Percentiles rank a stretch among this genome's conserved stretches.
Evolutionary conservation across 2,329 filamentous ascomycete genomes (phyloP).

Genomic region (Stromatinia cepivora): DNA sequence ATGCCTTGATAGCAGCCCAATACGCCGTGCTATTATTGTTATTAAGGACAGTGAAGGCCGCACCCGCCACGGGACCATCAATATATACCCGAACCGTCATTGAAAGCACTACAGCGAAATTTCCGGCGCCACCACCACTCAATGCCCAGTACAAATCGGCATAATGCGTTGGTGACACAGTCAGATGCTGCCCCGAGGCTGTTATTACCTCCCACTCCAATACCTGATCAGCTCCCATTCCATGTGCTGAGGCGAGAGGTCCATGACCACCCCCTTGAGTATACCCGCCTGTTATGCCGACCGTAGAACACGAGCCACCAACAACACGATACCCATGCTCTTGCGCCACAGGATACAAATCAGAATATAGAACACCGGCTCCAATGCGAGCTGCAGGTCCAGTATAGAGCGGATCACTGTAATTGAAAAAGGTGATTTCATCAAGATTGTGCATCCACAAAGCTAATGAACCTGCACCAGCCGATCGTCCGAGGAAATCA

Average conservation of each 20-base stretch:
- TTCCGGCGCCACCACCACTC: conserved; percentile 49
- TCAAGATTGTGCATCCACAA: conserved; percentile 27
- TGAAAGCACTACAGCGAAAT: conserved; percentile 45
- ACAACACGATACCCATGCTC: conserved; percentile 20
- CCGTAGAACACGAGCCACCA: conserved; percentile 9
- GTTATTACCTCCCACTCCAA: conserved; percentile 41
- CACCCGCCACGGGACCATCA: not conserved
- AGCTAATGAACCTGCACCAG: conserved; percentile 18
- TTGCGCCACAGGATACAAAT: conserved; percentile 19
- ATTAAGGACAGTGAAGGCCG: not conserved
- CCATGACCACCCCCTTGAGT: conserved; percentile 47
- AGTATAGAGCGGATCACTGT: conserved; percentile 27
- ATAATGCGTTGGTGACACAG: conserved; percentile 45
- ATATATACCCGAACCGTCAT: conserved; percentile 17
- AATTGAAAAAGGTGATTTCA: conserved; percentile 31
- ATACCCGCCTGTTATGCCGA: not conserved
- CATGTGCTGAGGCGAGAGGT: conserved; percentile 51
- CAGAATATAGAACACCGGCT: conserved; percentile 19
- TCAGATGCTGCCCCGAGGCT: conserved; percentile 47
- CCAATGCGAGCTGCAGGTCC: conserved; percentile 22
- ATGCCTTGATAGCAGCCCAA: not conserved
- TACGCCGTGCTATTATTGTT: not conserved
- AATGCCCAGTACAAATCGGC: conserved; percentile 53
- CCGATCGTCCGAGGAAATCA: conserved; percentile 42
- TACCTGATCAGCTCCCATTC: conserved; percentile 52